Percentiles rank a stretch among this genome's conserved stretches.
phyloP scores from a whole-genome alignment of 225 moss, liverwort and hornwort species.

The Pleurozium schreberi region DNA sequence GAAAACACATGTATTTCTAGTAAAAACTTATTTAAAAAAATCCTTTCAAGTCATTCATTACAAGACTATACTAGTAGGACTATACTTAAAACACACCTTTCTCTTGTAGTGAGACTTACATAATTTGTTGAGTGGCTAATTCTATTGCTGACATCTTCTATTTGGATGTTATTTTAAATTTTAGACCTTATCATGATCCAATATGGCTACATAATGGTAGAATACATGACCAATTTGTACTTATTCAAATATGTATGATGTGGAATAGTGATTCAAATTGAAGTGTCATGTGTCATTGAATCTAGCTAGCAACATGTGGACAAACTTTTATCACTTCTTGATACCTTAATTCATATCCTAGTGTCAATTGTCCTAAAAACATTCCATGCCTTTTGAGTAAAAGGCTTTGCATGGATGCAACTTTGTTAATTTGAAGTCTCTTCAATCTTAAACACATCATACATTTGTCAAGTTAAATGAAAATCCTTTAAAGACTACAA shows the following conservation, averaged over 20 bases:
- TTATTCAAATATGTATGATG: not conserved
- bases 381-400: not conserved
- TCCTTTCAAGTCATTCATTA: too few relatives aligned
- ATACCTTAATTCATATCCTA: too few relatives aligned
- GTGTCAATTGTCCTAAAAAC: not conserved
- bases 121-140: not conserved
- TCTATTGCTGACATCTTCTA: not conserved
- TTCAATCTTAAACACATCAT: not conserved
- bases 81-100: too few relatives aligned
- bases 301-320: fast-evolving
- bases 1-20: too few relatives aligned
- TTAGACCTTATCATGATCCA: not conserved
- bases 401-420: not conserved
- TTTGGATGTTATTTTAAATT: not conserved
- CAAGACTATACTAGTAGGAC: too few relatives aligned
- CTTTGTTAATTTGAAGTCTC: not conserved
- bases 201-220: fast-evolving
- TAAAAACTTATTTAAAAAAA: too few relatives aligned
- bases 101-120: too few relatives aligned
- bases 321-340: too few relatives aligned
- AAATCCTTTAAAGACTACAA: not conserved
- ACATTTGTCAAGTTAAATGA: not conserved
- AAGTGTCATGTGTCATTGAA: not conserved
- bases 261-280: not conserved
- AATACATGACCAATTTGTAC: not conserved